These are phyloP conservation scores for Coprinopsis cinerea DNA, from an alignment of 768 basidiomycete genomes.

Conservation along the genomic window DNA sequence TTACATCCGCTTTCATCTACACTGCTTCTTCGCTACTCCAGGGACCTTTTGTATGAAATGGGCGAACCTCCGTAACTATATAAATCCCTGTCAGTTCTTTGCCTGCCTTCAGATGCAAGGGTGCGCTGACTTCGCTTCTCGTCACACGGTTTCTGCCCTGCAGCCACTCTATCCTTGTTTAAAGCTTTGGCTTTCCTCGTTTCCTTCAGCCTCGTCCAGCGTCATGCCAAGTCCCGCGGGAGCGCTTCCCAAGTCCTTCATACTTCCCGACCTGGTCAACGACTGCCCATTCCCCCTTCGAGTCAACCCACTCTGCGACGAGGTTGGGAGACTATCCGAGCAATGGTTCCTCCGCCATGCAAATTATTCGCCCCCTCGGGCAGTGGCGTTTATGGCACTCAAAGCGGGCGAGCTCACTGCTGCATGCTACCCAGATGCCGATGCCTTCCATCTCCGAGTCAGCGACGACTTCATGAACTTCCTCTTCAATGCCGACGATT, in stretches of 20 bases:
- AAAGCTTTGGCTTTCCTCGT: constrained; percentile 1
- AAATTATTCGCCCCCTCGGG: constrained; percentile 34
- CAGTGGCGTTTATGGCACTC: constrained; percentile 45
- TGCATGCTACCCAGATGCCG: constrained; percentile 52
- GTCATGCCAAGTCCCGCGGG: constrained; percentile 5
- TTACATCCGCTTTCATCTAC: constrained; percentile 12
- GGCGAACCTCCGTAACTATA: background rate
- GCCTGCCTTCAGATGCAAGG: background rate
- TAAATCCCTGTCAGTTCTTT: background rate
- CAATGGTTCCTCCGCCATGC: constrained; percentile 43
- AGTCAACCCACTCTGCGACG: constrained; percentile 38
- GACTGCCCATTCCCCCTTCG: constrained; percentile 41
- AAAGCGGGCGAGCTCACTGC: constrained; percentile 65
- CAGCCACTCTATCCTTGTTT: constrained; percentile 2
- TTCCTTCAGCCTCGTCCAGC: background rate
- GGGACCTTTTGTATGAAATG: constrained; percentile 1
- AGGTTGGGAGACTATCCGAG: constrained; percentile 38
- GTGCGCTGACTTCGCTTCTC: constrained; percentile 1
- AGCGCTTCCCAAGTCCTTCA: constrained; percentile 30
- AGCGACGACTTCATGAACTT: constrained; percentile 66
- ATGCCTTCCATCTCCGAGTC: constrained; percentile 53
- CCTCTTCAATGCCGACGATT: constrained; percentile 43
- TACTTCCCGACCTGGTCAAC: constrained; percentile 49
- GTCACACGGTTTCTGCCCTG: constrained; percentile 7
- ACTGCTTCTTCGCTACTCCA: constrained; percentile 10